A percentile compares a stretch with the other conserved stretches of the same genome.
phyloP scores from a whole-genome alignment of 768 basidiomycete species.

The Galerina marginata region DNA sequence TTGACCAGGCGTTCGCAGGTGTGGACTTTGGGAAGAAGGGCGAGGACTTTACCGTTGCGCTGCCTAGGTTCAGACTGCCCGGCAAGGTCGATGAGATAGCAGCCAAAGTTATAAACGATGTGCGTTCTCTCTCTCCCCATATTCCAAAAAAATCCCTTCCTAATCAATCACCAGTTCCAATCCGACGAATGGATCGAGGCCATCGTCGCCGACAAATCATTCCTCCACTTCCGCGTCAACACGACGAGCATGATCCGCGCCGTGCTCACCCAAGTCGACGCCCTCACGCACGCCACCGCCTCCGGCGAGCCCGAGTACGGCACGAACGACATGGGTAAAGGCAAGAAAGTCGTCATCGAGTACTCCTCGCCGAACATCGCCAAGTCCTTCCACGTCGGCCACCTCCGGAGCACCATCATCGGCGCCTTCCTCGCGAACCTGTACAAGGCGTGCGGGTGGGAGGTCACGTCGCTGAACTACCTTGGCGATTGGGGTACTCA shows the following conservation, averaged over 20 bases:
- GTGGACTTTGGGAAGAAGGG: slow-evolving; percentile 93
- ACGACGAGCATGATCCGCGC: slow-evolving; percentile 65
- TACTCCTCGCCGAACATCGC: slow-evolving; percentile 98
- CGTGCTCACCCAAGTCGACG: slow-evolving; percentile 75
- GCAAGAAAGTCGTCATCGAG: slow-evolving; percentile 87
- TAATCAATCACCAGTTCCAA: slow-evolving; percentile 86
- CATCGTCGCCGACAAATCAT: slow-evolving; percentile 72
- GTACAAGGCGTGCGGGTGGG: slow-evolving; percentile 92
- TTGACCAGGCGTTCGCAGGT: slow-evolving; percentile 82
- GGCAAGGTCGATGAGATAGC: slow-evolving; percentile 87
- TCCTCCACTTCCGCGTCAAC: slow-evolving; percentile 82
- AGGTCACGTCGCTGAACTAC: slow-evolving; percentile 89
- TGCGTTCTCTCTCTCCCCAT: slow-evolving; percentile 40
- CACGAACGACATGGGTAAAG: slow-evolving; percentile 71
- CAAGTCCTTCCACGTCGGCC: slow-evolving; percentile 98
- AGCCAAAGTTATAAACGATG: slow-evolving; percentile 70
- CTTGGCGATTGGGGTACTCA: slow-evolving; percentile 99
- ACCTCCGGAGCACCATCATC: slow-evolving; percentile 95
- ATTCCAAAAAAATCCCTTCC: slow-evolving; percentile 4
- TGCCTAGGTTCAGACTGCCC: slow-evolving; percentile 86
- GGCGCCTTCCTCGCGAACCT: slow-evolving; percentile 91
- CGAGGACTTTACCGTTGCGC: slow-evolving; percentile 87
- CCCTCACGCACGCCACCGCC: slow-evolving; percentile 65
- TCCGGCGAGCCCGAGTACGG: slow-evolving; percentile 78
- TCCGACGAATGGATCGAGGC: slow-evolving; percentile 80